Evolutionary conservation across 106 monocot species (phyloP).

Genomic region (Dioscorea zingiberensis): DNA sequence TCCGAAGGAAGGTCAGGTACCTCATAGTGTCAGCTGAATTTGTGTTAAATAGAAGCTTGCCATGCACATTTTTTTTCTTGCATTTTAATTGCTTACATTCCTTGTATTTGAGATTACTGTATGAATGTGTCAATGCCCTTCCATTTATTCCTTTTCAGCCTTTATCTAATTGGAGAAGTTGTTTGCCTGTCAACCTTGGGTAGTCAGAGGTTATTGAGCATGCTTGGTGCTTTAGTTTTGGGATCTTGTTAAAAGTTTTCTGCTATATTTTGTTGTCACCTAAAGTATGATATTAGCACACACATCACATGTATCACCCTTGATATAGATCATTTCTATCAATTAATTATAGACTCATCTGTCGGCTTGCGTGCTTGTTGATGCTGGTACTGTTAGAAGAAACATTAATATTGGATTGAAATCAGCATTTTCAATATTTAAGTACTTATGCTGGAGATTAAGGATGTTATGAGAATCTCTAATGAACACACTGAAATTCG

Average conservation of each 20-base stretch:
- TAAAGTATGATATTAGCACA: no score
- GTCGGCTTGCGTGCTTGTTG: neutral
- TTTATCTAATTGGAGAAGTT: neutral
- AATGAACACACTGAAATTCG: neutral
- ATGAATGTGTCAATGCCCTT: no score
- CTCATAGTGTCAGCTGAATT: neutral
- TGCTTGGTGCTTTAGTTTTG: no score
- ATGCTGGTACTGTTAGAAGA: neutral
- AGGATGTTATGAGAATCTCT: neutral
- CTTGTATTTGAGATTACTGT: neutral
- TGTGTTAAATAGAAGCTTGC: neutral
- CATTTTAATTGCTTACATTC: neutral
- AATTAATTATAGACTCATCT: neutral
- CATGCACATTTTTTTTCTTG: neutral
- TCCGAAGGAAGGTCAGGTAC: slow-evolving; percentile 22
- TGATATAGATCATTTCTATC: no score
- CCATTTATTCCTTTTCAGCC: neutral
- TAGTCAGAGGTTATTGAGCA: neutral
- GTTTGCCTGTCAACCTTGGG: neutral
- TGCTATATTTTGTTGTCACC: no score
- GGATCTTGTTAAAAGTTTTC: no score
- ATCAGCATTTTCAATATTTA: neutral
- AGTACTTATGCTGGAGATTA: no score
- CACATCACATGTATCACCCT: no score
- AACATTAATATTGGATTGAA: no score